These are phyloP conservation scores for Miscanthus lutarioriparius DNA, from an alignment of 176 grass and related monocot genomes.

Conservation along the genomic window DNA sequence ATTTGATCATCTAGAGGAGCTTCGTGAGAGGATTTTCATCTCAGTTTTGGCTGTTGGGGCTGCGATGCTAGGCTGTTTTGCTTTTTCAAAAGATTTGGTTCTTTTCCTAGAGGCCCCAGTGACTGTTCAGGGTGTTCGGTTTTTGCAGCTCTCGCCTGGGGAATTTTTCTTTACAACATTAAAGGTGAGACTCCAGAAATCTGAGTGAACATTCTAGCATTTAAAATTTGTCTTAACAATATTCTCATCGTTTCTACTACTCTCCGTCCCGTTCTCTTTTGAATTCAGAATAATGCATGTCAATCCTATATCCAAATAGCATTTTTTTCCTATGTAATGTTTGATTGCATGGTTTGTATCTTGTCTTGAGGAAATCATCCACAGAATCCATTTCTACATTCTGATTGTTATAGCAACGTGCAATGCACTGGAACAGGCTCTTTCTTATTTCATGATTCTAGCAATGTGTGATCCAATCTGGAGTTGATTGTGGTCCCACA, in stretches of 20 bases:
- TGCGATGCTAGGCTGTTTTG: conserved; percentile 88
- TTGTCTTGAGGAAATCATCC: neutral
- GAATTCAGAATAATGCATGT: neutral
- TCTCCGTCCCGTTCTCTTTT: neutral
- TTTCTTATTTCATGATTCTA: conserved; percentile 31
- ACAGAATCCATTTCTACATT: neutral
- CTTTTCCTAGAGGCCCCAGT: conserved; percentile 88
- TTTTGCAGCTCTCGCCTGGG: conserved; percentile 94
- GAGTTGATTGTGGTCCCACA: neutral
- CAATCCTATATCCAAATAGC: neutral
- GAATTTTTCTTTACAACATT: conserved; percentile 99
- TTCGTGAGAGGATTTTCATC: conserved; percentile 85
- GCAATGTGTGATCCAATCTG: neutral
- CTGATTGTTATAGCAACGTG: neutral
- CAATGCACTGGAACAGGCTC: neutral
- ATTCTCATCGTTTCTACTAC: neutral
- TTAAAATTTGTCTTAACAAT: neutral
- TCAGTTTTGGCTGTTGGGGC: conserved; percentile 87
- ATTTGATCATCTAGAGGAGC: conserved; percentile 96
- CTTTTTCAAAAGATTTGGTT: conserved; percentile 84
- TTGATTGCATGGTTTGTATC: neutral
- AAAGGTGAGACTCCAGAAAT: conserved; percentile 61
- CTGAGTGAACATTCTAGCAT: neutral
- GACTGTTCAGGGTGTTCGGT: conserved; percentile 87
- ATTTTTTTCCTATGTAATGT: neutral